phyloP scores from a whole-genome alignment of 306 rosid species.

The Cicer cuneatum region DNA sequence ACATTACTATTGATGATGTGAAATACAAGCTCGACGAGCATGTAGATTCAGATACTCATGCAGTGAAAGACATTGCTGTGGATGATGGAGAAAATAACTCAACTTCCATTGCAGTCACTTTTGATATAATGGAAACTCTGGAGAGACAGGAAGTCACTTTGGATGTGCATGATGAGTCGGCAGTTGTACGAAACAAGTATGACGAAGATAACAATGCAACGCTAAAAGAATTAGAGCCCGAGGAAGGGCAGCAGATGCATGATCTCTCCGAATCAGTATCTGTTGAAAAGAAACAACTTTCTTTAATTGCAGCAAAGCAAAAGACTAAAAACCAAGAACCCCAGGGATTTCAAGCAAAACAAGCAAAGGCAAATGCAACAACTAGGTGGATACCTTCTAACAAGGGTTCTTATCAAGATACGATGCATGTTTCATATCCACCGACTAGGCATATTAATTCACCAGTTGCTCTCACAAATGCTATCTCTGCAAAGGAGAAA shows the following conservation, averaged over 20 bases:
- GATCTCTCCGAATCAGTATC: constrained; percentile 53
- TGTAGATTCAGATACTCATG: constrained; percentile 59
- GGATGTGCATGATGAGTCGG: constrained; percentile 52
- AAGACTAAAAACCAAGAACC: constrained; percentile 64
- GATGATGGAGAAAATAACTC: constrained; percentile 72
- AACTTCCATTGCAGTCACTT: constrained; percentile 49
- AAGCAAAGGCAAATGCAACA: constrained; percentile 62
- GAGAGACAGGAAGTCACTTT: constrained; percentile 60
- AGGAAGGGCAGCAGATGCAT: constrained; percentile 51
- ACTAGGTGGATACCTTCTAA: constrained; percentile 79
- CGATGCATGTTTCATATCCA: constrained; percentile 77
- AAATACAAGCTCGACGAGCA: constrained; percentile 62
- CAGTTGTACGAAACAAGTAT: constrained; percentile 49
- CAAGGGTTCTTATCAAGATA: constrained; percentile 64
- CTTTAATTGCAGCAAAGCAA: constrained; percentile 54
- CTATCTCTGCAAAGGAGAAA: constrained; percentile 53
- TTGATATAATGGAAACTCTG: constrained; percentile 47
- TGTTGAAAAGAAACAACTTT: constrained; percentile 54
- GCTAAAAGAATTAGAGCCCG: constrained; percentile 52
- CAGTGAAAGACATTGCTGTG: constrained; percentile 81
- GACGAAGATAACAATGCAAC: constrained; percentile 55
- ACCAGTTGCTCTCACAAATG: constrained; percentile 54
- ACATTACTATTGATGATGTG: constrained; percentile 78
- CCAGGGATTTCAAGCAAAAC: constrained; percentile 57
- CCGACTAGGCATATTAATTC: constrained; percentile 60